Conservation (phyloP, 2,329 filamentous ascomycete species). For the Aspergillus cejpii region DNA sequence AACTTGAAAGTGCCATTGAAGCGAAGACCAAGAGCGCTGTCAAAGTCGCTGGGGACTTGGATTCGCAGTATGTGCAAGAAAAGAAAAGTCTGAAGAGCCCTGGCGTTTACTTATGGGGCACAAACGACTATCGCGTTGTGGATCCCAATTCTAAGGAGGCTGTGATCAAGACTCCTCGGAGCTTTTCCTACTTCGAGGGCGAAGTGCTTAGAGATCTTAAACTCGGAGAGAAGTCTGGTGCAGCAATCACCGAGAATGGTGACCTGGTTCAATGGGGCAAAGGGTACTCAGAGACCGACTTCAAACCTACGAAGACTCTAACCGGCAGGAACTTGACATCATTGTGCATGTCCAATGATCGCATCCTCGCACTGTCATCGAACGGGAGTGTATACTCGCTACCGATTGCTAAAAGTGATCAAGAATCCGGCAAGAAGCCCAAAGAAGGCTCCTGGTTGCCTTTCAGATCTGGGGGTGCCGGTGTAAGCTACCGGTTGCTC, state of each 20-base stretch:
- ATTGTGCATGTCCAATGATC: constrained; percentile 70
- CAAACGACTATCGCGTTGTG: constrained; percentile 75
- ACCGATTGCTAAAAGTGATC: constrained; percentile 67
- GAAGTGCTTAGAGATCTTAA: constrained; percentile 81
- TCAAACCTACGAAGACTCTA: constrained; percentile 63
- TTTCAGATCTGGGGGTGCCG: constrained; percentile 57
- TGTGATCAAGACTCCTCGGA: constrained; percentile 70
- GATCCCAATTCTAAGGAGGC: constrained; percentile 73
- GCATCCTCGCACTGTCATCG: constrained; percentile 70
- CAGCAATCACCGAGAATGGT: constrained; percentile 78
- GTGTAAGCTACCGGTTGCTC: constrained; percentile 65
- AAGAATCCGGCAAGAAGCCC: constrained; percentile 57
- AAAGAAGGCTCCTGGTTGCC: constrained; percentile 65
- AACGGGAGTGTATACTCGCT: constrained; percentile 78
- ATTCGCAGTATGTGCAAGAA: constrained; percentile 80
- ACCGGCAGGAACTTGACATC: constrained; percentile 73
- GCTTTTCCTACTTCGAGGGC: constrained; percentile 76
- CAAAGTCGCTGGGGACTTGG: constrained; percentile 55
- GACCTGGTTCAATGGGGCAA: constrained; percentile 89
- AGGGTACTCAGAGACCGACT: constrained; percentile 61
- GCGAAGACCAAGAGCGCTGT: constrained; percentile 16
- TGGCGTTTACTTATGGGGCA: constrained; percentile 90
- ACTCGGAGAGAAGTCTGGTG: constrained; percentile 72
- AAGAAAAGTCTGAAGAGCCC: constrained; percentile 74
- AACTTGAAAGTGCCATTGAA: constrained; percentile 14